Base-by-base conservation (phyloP, 2,329 filamentous ascomycete genomes). In the Dothideomycetes sp. region DNA sequence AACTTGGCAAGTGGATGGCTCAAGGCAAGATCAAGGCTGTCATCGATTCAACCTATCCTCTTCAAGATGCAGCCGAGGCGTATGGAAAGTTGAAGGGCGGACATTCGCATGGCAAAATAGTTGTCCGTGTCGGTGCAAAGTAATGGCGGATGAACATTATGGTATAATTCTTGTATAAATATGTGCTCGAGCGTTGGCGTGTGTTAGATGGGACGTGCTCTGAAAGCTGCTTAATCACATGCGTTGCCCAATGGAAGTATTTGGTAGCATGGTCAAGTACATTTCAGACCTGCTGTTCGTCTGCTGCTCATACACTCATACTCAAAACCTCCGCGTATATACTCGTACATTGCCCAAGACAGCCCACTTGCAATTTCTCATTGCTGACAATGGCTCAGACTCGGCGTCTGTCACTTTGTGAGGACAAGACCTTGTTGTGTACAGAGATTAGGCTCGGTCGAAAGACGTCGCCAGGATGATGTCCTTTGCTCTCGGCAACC, bases 11-110 rank as follows among this genome's bases (percentile, higher is more conserved):
- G 38, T 76, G 70, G 74, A 62, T 82, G 57, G 55, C 61, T 18
- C 68, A 79, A 49, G 75, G 74, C 1, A 79, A 74, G 54, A 47
- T 82, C 22, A 72, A 66, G 57, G 55, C 67, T 2, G 64, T 76
- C 0, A 57, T 81, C 29, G 78, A 80, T 52, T 62, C 69, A 43
- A 61, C 63, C 2, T 78, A 70, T 50, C 61, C 65, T 11, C 74
- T 76, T 52, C 71, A 74, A 31, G 68, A 80, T 44, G 70, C 65
- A 2, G 65, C 68, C 1, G 66, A 70, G 51, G 78, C 76, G 2
- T 77, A 73, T 57, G 67, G 70, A 54, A 75, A 67, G 53, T 51
- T 81, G 51, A 77, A 72, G 59, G 70, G 62, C 0, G 70, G 71
- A 0, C 64, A 69, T 25, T 64, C 70, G 1, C 70, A 60, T 47